phyloP scores from a whole-genome alignment of 2,329 filamentous ascomycete genomes.

The Calonectria ilicicola region DNA sequence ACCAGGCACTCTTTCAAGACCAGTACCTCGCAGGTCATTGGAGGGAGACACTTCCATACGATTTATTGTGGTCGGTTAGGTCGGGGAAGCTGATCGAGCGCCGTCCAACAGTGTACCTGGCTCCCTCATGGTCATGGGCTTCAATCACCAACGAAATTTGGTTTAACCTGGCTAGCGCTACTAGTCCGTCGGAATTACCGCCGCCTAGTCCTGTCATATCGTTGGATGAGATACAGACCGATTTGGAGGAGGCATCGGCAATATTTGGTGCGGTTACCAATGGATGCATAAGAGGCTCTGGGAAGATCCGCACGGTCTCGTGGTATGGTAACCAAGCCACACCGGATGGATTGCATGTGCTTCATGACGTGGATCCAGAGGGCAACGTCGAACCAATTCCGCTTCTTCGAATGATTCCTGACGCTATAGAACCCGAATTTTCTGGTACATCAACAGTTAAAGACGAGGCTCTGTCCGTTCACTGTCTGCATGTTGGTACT shows the following conservation, averaged over 20 bases:
- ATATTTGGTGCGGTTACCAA: not conserved
- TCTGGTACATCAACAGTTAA: not conserved
- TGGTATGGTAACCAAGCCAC: not conserved
- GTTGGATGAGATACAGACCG: not conserved
- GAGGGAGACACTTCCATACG: not conserved
- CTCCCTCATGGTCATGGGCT: constrained; percentile 2
- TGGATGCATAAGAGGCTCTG: not conserved
- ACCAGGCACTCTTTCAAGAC: not conserved
- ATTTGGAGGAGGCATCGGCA: not conserved
- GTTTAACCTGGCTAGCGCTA: not conserved
- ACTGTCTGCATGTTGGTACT: not conserved
- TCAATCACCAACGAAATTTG: not conserved
- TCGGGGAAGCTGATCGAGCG: not conserved
- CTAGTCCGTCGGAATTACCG: not conserved
- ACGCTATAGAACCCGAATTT: not conserved
- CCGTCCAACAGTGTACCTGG: not conserved
- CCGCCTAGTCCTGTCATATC: not conserved
- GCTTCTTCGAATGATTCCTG: not conserved
- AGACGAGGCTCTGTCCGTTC: not conserved
- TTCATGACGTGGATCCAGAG: not conserved
- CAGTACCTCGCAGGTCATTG: not conserved
- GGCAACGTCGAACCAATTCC: not conserved
- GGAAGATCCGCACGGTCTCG: not conserved
- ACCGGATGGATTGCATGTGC: not conserved
- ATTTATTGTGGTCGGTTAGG: not conserved